These are phyloP conservation scores for Colletotrichum phormii DNA, from an alignment of 2,329 filamentous ascomycete species.

Conservation along the genomic window DNA sequence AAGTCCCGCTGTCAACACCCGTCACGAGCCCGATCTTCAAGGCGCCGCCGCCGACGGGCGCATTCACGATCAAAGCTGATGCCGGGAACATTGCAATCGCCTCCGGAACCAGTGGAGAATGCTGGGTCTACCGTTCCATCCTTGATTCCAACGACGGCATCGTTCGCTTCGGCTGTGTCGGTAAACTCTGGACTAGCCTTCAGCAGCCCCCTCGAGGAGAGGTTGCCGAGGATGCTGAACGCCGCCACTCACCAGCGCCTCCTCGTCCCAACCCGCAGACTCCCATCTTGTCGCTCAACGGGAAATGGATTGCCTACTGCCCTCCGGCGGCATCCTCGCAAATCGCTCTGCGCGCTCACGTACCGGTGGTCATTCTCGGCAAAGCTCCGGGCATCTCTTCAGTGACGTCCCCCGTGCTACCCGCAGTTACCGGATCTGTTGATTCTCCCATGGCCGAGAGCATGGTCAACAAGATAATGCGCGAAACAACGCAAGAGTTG, in stretches of 20 bases:
- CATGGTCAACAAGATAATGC: slow-evolving; percentile 80
- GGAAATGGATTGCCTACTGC: slow-evolving; percentile 82
- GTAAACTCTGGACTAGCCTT: slow-evolving; percentile 92
- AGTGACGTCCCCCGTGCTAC: slow-evolving; percentile 76
- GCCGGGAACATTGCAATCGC: slow-evolving; percentile 78
- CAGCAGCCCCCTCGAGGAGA: slow-evolving; percentile 69
- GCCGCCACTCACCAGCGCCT: slow-evolving; percentile 48
- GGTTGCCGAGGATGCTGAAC: slow-evolving; percentile 58
- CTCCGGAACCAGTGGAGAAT: slow-evolving; percentile 87
- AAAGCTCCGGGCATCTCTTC: slow-evolving; percentile 68
- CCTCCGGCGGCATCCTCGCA: slow-evolving; percentile 79
- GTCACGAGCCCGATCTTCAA: slow-evolving; percentile 73
- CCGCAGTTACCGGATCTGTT: slow-evolving; percentile 73
- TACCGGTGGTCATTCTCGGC: slow-evolving; percentile 66
- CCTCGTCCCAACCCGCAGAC: slow-evolving; percentile 62
- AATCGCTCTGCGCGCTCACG: slow-evolving; percentile 75
- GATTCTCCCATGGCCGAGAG: slow-evolving; percentile 80
- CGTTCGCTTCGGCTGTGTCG: slow-evolving; percentile 73
- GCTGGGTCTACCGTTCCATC: slow-evolving; percentile 78
- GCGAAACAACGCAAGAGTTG: slow-evolving; percentile 82
- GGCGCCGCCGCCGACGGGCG: slow-evolving; percentile 77
- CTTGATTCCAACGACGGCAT: slow-evolving; percentile 55
- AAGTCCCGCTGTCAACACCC: slow-evolving; percentile 68
- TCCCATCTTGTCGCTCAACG: slow-evolving; percentile 76
- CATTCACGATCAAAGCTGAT: slow-evolving; percentile 79